phyloP scores from a whole-genome alignment of 192 early-diverging fungal species.

The Obelidium mucronatum region DNA sequence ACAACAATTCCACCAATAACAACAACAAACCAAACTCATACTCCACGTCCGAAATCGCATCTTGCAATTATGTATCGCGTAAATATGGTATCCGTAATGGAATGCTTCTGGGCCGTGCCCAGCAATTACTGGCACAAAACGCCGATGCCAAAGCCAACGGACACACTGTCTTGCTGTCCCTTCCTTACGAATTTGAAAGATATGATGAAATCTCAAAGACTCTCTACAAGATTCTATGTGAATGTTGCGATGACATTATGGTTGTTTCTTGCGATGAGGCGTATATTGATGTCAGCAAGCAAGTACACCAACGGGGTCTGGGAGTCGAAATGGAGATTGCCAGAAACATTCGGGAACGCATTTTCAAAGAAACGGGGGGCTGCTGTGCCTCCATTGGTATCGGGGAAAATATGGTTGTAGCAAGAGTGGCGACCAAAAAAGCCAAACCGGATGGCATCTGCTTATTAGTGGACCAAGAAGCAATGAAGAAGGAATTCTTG shows the following conservation, averaged over 20 bases:
- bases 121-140: constrained; percentile 62
- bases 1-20: background rate
- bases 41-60: constrained; percentile 73
- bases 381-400: constrained; percentile 82
- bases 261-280: constrained; percentile 90
- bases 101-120: constrained; percentile 75
- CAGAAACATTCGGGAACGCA: constrained; percentile 38
- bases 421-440: constrained; percentile 72
- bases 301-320: constrained; percentile 23
- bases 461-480: constrained; percentile 21
- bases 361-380: constrained; percentile 43
- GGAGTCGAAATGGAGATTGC: constrained; percentile 38
- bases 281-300: constrained; percentile 70
- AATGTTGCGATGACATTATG: constrained; percentile 72
- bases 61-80: constrained; percentile 88
- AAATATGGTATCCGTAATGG: constrained; percentile 79
- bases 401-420: constrained; percentile 74
- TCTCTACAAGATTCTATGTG: constrained; percentile 76
- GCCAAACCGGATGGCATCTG: constrained; percentile 77
- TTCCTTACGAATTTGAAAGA: constrained; percentile 77
- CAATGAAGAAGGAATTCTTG: constrained; percentile 13
- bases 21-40: background rate
- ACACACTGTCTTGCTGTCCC: constrained; percentile 7
- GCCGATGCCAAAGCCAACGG: constrained; percentile 29
- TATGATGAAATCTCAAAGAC: constrained; percentile 66